phyloP scores from a whole-genome alignment of 306 rosid genomes.

The Abrus precatorius region DNA sequence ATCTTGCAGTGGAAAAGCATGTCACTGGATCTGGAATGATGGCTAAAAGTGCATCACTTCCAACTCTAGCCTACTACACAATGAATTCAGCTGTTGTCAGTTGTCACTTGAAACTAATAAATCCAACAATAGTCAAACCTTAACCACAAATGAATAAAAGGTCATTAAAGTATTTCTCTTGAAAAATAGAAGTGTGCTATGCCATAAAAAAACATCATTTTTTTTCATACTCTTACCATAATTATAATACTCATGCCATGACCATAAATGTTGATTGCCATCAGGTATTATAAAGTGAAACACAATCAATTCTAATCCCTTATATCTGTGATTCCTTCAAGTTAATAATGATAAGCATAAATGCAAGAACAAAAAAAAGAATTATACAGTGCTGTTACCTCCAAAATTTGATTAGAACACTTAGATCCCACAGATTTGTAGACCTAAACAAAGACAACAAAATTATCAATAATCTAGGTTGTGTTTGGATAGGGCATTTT shows the following conservation, averaged over 20 bases:
- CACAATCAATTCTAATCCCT: constrained; percentile 3
- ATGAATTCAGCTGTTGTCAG: constrained; percentile 49
- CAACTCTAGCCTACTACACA: constrained; percentile 80
- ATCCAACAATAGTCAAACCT: background rate
- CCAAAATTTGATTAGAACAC: constrained; percentile 76
- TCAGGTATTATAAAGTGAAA: background rate
- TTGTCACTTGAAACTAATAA: constrained; percentile 49
- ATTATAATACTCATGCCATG: constrained; percentile 9
- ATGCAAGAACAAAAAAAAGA: constrained; percentile 18
- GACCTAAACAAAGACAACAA: constrained; percentile 58
- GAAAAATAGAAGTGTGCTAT: background rate
- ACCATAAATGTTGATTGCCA: constrained; percentile 21
- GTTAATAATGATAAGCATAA: constrained; percentile 19
- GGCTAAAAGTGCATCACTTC: constrained; percentile 80
- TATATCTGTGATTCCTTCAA: constrained; percentile 27
- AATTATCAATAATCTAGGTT: constrained; percentile 7
- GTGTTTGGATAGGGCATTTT: too few species aligned
- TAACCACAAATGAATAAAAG: background rate
- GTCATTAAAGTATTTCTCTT: constrained; percentile 23
- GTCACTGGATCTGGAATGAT: constrained; percentile 95
- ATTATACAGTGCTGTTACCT: constrained; percentile 59
- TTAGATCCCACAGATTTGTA: constrained; percentile 80
- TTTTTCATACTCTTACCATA: background rate
- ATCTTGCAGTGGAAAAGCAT: constrained; percentile 94
- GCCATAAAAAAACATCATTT: constrained; percentile 28